Evolutionary conservation across 2,329 filamentous ascomycete genomes (phyloP), one percentile per base, ranked within the genome.

Genomic region (Hymenoscyphus fructigenus): DNA sequence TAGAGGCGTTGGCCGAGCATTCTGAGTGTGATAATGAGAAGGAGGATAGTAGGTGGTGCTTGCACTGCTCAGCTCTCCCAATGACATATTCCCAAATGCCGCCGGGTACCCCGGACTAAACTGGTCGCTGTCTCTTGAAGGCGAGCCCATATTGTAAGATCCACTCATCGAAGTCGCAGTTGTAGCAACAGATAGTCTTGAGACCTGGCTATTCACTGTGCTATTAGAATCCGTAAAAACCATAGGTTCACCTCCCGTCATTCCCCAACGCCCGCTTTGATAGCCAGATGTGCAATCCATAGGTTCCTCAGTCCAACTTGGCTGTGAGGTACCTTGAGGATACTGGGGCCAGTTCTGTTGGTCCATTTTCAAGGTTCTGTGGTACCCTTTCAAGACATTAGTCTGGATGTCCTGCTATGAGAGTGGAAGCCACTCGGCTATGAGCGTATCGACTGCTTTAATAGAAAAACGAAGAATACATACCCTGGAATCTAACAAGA

Each of bases 331-430:
- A 10, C 56, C 20, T 36, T 44, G 60, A 32, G 9, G 1, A 26
- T 29, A n/a, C n/a, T n/a, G 20, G 17, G n/a, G 23, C 20, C 17
- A 38, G 26, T 60, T n/a, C 47, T 58, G 50, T 63, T 29, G 50
- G 38, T 57, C 63, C 65, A 60, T 60, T n/a, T 58, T 53, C 26
- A 57, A 59, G 61, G 65, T 66, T 34, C 65, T 67, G 65, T 67
- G n/a, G 44, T 55, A 26, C 60, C 56, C 65, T 60, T 63, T 50
- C 53, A 29, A 38, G 36, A 34, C 34, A 67, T 67, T 63, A 65
- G 60, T 63, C 60, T 44, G 34, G 38, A 44, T 23, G 20, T 56
- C 32, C 17, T 26, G 38, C 10, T 57, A 36, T 28, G 38, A 29
- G 17, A 57, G 44, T 26, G 29, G 36, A 26, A 38, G 47, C 26